phyloP scores from a whole-genome alignment of 345 rosid species.

The Brassica incana region DNA sequence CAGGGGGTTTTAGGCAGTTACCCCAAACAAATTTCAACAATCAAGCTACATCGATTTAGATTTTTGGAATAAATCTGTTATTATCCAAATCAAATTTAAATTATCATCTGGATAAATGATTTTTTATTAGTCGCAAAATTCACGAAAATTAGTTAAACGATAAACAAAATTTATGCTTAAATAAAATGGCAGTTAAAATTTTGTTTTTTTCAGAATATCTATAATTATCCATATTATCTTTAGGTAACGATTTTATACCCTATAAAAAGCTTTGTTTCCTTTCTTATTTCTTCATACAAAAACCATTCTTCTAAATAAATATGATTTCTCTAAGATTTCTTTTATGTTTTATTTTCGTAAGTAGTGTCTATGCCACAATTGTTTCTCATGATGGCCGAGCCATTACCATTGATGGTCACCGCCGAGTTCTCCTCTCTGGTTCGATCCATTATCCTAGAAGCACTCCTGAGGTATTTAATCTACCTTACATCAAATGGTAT shows the following conservation, averaged over 20 bases:
- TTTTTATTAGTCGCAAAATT: background rate
- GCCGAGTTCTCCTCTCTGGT: constrained; percentile 46
- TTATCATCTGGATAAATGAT: background rate
- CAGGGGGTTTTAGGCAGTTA: no score
- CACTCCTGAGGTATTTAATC: background rate
- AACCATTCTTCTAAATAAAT: background rate
- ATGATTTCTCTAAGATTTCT: background rate
- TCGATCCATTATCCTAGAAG: constrained; percentile 56
- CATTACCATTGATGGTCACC: constrained; percentile 50
- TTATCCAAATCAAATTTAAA: background rate
- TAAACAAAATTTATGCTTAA: background rate
- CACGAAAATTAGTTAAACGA: background rate
- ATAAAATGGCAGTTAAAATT: background rate
- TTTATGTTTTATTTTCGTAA: background rate
- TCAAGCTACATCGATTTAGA: background rate
- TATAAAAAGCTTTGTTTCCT: background rate
- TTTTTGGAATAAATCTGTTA: background rate
- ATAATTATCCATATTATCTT: background rate
- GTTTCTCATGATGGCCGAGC: constrained; percentile 42
- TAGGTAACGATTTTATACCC: background rate
- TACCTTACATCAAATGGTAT: background rate
- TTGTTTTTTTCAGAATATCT: background rate
- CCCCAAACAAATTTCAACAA: background rate
- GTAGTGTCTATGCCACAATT: background rate
- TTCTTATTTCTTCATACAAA: background rate